phyloP scores from a whole-genome alignment of 2,329 filamentous ascomycete species.

The Phaeosphaeriaceae sp. region DNA sequence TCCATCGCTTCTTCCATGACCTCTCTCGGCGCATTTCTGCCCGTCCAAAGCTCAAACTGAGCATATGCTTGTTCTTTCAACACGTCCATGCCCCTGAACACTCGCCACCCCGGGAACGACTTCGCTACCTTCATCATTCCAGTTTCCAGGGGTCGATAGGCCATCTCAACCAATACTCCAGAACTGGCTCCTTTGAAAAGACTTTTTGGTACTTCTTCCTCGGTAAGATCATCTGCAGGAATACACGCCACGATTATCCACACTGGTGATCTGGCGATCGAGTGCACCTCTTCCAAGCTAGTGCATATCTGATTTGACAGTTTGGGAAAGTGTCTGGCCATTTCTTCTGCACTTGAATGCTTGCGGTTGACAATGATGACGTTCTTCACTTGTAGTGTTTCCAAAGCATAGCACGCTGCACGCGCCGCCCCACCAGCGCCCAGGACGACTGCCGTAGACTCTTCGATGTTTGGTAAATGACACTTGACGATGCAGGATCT shows the following conservation, averaged over 20 bases:
- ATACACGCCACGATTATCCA: not conserved
- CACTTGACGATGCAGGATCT: slow-evolving; percentile 3
- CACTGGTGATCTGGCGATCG: not conserved
- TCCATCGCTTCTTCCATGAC: not conserved
- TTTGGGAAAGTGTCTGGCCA: not conserved
- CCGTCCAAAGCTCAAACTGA: slow-evolving; percentile 83
- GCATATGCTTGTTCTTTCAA: slow-evolving; percentile 81
- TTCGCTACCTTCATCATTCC: slow-evolving; percentile 8
- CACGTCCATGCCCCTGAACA: slow-evolving; percentile 69
- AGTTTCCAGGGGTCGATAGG: slow-evolving; percentile 7
- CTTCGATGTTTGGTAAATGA: not conserved
- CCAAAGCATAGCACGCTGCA: slow-evolving; percentile 8
- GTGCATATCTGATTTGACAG: not conserved
- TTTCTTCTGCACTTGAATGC: slow-evolving; percentile 2
- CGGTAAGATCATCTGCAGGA: not conserved
- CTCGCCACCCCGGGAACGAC: not conserved
- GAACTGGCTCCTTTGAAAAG: not conserved
- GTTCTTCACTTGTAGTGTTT: not conserved
- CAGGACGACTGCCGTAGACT: slow-evolving; percentile 4
- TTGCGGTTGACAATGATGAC: slow-evolving; percentile 6
- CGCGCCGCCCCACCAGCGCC: slow-evolving; percentile 10
- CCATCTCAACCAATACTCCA: slow-evolving; percentile 10
- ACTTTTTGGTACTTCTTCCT: not conserved
- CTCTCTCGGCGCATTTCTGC: not conserved
- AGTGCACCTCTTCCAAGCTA: not conserved